phyloP scores from a whole-genome alignment of 2,329 filamentous ascomycete genomes.

The Clonostachys solani region DNA sequence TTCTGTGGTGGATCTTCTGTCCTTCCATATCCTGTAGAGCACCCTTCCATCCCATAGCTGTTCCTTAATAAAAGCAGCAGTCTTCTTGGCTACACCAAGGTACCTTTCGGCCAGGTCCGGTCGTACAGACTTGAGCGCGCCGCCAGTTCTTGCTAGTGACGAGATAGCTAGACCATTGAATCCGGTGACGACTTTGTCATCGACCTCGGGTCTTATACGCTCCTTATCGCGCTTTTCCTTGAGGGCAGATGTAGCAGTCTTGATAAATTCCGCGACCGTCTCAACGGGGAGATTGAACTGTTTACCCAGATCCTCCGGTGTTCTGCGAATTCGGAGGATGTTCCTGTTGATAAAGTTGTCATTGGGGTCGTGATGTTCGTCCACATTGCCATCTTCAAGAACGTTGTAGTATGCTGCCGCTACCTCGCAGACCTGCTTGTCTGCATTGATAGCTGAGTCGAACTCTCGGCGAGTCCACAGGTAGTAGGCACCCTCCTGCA shows the following conservation, averaged over 20 bases:
- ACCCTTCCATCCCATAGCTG: conserved; percentile 69
- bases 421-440: conserved; percentile 61
- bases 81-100: conserved; percentile 59
- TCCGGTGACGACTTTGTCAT: conserved; percentile 82
- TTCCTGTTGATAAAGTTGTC: conserved; percentile 96
- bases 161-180: conserved; percentile 90
- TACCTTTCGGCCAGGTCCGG: conserved; percentile 55
- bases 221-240: conserved; percentile 68
- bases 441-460: conserved; percentile 59
- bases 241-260: conserved; percentile 63
- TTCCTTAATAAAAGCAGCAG: conserved; percentile 67
- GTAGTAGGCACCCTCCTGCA: conserved; percentile 90
- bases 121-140: conserved; percentile 59
- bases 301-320: conserved; percentile 63
- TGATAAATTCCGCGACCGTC: conserved; percentile 65
- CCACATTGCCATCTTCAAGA: conserved; percentile 79
- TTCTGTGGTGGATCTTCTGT: conserved; percentile 52
- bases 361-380: conserved; percentile 76
- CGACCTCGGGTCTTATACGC: conserved; percentile 71
- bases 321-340: conserved; percentile 69
- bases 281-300: conserved; percentile 70
- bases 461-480: conserved; percentile 91
- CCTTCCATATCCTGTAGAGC: conserved; percentile 71
- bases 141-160: conserved; percentile 71
- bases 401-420: conserved; percentile 84